Evolutionary conservation across 169 alveolate species (phyloP).

Genomic region (Eimeria necatrix): DNA sequence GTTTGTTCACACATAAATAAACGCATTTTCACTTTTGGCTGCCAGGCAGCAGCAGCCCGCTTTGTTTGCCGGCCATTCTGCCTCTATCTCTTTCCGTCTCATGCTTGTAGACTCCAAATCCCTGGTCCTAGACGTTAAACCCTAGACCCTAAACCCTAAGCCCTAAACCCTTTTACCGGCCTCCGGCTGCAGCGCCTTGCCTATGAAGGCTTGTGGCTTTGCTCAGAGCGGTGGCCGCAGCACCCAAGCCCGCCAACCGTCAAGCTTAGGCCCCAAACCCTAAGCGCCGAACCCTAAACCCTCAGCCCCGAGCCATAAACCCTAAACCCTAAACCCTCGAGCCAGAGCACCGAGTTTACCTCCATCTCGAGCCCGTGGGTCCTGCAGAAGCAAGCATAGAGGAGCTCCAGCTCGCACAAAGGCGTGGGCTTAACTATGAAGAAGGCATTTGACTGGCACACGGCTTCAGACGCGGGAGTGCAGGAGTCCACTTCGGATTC

Average conservation of each 20-base stretch:
- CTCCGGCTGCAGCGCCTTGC: no score
- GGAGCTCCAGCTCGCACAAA: constrained; percentile 79
- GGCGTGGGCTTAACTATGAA: constrained; percentile 75
- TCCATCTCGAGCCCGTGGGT: constrained; percentile 82
- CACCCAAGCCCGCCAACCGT: neutral
- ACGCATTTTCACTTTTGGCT: no score
- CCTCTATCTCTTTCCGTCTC: no score
- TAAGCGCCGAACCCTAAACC: neutral
- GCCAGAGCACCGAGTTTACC: constrained; percentile 1
- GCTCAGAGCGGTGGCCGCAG: no score
- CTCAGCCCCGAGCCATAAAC: neutral
- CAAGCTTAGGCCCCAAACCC: constrained; percentile 4
- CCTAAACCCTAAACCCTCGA: neutral
- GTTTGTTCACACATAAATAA: no score
- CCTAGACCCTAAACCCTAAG: no score
- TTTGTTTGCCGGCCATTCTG: no score
- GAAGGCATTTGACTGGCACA: constrained; percentile 81
- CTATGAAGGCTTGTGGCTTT: no score
- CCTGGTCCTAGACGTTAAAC: no score
- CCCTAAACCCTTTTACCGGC: no score
- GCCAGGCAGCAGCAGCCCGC: no score
- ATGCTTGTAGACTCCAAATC: no score
- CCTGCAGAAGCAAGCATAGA: constrained; percentile 82
- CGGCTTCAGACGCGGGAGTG: neutral
- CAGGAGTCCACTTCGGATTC: neutral